Percentiles rank a stretch among this genome's conserved stretches.
Conservation (phyloP, 208 protist genomes). For the Wallacemonas sp. region DNA sequence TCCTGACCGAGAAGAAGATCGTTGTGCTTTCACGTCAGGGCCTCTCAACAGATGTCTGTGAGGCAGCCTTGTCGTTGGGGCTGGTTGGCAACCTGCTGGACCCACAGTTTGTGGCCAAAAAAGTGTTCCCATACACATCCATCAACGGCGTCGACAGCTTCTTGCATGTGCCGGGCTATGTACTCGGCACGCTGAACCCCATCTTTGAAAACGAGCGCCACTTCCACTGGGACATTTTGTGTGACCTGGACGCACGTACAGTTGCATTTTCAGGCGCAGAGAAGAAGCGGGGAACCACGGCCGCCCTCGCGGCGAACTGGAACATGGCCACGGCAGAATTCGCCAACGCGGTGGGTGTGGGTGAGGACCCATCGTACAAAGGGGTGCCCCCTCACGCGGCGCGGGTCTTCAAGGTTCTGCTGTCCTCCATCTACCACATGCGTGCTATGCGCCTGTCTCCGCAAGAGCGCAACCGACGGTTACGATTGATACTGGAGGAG, state of each 20-base stretch:
- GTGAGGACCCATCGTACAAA: slow-evolving; percentile 24
- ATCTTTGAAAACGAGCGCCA: slow-evolving; percentile 66
- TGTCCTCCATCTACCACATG: slow-evolving; percentile 35
- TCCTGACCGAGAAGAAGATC: slow-evolving; percentile 69
- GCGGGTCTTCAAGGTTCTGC: slow-evolving; percentile 42
- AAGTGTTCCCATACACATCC: slow-evolving; percentile 81
- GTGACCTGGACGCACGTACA: slow-evolving; percentile 59
- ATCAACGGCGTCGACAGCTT: slow-evolving; percentile 67
- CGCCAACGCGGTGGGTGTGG: slow-evolving; percentile 35
- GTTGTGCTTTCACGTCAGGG: slow-evolving; percentile 70
- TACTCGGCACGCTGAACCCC: slow-evolving; percentile 80
- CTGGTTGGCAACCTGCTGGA: slow-evolving; percentile 66
- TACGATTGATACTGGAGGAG: slow-evolving; percentile 60
- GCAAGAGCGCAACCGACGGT: slow-evolving; percentile 38
- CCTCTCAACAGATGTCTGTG: slow-evolving; percentile 66
- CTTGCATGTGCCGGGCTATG: slow-evolving; percentile 63
- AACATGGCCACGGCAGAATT: slow-evolving; percentile 32
- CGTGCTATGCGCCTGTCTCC: slow-evolving; percentile 43
- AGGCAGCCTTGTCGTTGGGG: slow-evolving; percentile 65
- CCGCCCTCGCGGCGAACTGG: slow-evolving; percentile 29
- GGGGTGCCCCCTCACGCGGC: slow-evolving; percentile 19
- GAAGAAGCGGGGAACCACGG: slow-evolving; percentile 23
- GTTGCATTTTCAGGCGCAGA: slow-evolving; percentile 40
- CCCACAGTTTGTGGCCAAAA: slow-evolving; percentile 54
- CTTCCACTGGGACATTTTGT: slow-evolving; percentile 73